A percentile compares a stretch with the other conserved stretches of the same genome.
Evolutionary conservation across 2,329 filamentous ascomycete genomes (phyloP).

Genomic region (Aspergillus calidoustus): DNA sequence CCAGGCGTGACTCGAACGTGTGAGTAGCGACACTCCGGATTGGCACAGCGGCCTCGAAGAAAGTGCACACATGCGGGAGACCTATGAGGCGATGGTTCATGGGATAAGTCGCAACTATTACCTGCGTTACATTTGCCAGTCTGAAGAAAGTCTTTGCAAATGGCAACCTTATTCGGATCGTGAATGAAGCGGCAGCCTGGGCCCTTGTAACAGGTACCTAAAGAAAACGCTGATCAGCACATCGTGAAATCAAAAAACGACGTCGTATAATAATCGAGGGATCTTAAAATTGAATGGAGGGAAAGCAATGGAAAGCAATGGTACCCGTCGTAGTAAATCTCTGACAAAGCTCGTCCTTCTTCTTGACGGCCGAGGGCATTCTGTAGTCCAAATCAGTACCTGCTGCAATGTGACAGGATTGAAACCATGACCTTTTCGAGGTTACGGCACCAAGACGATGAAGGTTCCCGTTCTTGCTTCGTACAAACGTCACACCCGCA

Average conservation of each 20-base stretch:
- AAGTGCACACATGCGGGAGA: conserved; percentile 89
- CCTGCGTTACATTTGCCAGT: conserved; percentile 78
- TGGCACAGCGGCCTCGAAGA: conserved; percentile 86
- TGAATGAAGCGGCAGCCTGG: conserved; percentile 80
- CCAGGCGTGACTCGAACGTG: conserved; percentile 78
- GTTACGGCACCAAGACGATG: conserved; percentile 76
- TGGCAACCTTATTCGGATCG: conserved; percentile 82
- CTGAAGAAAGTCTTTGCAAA: conserved; percentile 85
- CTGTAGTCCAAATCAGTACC: conserved; percentile 29
- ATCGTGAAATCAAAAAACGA: conserved; percentile 19
- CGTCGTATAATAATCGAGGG: conserved; percentile 18
- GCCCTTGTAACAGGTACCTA: conserved; percentile 85
- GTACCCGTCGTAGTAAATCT: conserved; percentile 62
- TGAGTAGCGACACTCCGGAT: conserved; percentile 81
- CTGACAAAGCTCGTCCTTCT: conserved; percentile 75
- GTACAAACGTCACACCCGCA: conserved; percentile 79
- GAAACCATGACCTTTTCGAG: conserved; percentile 70
- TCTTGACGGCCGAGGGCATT: conserved; percentile 60
- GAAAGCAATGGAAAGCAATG: conserved; percentile 44
- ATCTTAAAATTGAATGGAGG: conserved; percentile 27
- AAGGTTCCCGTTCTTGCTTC: conserved; percentile 87
- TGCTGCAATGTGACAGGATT: conserved; percentile 17
- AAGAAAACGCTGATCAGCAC: conserved; percentile 48
- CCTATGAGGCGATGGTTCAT: conserved; percentile 81
- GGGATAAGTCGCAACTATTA: conserved; percentile 85